Evolutionary conservation across 371 early-diverging fungal genomes (phyloP), one percentile per base, ranked within the genome.

Genomic region (Rhizopus microsporus): DNA sequence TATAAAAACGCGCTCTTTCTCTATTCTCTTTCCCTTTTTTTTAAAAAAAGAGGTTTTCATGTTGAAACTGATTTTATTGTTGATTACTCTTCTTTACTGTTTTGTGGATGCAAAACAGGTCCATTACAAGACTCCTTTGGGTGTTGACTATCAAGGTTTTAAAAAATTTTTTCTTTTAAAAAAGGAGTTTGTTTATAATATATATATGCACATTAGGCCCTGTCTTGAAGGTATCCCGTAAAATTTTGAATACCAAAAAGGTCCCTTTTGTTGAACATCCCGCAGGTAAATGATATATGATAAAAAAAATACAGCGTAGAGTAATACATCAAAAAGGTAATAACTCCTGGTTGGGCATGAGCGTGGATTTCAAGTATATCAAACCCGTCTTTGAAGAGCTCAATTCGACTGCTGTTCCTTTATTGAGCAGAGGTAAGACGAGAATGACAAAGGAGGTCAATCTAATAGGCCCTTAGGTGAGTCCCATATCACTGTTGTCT

Each of bases 401-500:
- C 30, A 87, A 85, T 61, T 65, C 79, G 0, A 83, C 84, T 0
- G 56, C 67, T 15, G 66, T 68, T 10, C 78, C 84, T 8, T 65
- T 81, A 7, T 54, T 77, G 31, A 74, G 9, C 17, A 43, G 58
- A 46, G 52, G 59, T 51, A 52, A 34, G 12, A 30, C 7, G 6
- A 40, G 16, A 45, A 50, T 16, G 15, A 16, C 5, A 49, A 37
- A n/a, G 48, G 9, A 17, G 16, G 31, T 17, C 32, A 4, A 3
- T 12, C 2, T 54, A 42, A 6, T 33, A 10, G 32, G 31, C 7
- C 9, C 3, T 43, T 42, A 76, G 88, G 86, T 15, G 93, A 93
- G 60, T 78, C 92, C 0, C 93, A 93, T 44, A 69, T 93, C 43
- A 93, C 93, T 1, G 78, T 92, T 10, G 72, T 93, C 39, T 72